Evolutionary conservation across 202 grass and related monocot genomes (phyloP).

Genomic region (Setaria italica): DNA sequence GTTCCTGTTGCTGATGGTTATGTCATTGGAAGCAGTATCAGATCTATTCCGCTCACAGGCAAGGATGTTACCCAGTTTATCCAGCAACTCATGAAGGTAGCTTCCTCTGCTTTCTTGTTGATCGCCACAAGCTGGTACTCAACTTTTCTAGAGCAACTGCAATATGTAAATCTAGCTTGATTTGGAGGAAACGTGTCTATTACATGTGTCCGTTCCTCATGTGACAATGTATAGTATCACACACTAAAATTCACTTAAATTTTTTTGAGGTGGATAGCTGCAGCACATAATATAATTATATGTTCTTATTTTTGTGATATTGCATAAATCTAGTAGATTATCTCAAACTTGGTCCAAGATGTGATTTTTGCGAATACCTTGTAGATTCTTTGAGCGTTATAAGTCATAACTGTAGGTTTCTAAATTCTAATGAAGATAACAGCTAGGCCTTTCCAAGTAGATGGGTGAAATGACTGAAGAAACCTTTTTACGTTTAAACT

Average conservation of each 20-base stretch:
- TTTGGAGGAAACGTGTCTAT: neutral
- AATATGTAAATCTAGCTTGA: neutral
- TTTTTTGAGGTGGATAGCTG: neutral
- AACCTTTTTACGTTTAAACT: slow-evolving; percentile 14
- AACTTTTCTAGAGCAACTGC: neutral
- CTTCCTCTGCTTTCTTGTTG: slow-evolving; percentile 27
- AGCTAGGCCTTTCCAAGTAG: slow-evolving; percentile 25
- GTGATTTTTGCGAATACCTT: slow-evolving; percentile 17
- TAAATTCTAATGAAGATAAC: slow-evolving; percentile 31
- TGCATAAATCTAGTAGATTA: slow-evolving; percentile 8
- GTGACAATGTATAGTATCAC: neutral
- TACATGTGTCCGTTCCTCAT: neutral
- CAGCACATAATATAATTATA: neutral
- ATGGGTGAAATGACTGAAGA: slow-evolving; percentile 3
- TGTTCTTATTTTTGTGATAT: neutral
- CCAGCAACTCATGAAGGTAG: slow-evolving; percentile 94
- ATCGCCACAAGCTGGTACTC: neutral
- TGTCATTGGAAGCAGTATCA: slow-evolving; percentile 98
- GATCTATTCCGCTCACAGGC: slow-evolving; percentile 95
- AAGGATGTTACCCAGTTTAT: slow-evolving; percentile 98
- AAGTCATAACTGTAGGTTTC: slow-evolving; percentile 13
- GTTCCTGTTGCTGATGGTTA: slow-evolving; percentile 99
- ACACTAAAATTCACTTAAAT: slow-evolving; percentile 13
- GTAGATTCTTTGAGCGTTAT: neutral
- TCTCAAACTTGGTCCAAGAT: neutral